Evolutionary conservation across 306 rosid genomes (phyloP).

Genomic region (Echinosophora koreensis): DNA sequence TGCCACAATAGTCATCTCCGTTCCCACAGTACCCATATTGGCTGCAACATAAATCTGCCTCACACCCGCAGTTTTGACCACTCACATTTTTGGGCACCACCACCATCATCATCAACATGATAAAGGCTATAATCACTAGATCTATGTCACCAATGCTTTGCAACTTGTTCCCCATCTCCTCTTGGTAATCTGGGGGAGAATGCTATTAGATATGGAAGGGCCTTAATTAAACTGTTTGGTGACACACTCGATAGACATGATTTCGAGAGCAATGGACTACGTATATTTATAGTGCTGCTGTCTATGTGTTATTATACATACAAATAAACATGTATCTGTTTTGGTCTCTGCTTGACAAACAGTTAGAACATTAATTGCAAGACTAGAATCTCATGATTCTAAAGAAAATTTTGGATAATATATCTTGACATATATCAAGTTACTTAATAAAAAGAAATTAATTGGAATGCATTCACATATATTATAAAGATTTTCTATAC

Average conservation of each 20-base stretch:
- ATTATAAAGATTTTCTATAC: too few species aligned
- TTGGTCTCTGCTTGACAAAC: too few species aligned
- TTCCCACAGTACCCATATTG: constrained; percentile 64
- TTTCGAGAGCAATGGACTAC: neutral
- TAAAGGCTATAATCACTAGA: neutral
- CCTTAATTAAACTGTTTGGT: too few species aligned
- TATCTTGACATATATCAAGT: too few species aligned
- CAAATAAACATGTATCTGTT: too few species aligned
- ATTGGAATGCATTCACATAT: too few species aligned
- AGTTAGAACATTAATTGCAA: too few species aligned
- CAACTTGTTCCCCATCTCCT: neutral
- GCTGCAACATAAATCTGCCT: constrained; percentile 61
- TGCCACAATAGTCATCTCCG: constrained; percentile 55
- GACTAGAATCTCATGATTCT: too few species aligned
- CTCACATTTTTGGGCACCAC: neutral
- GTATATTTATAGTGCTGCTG: neutral
- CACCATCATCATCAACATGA: neutral
- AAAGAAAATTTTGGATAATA: too few species aligned
- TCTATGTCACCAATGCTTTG: neutral
- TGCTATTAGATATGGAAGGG: neutral
- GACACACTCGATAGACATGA: neutral
- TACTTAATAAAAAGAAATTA: too few species aligned
- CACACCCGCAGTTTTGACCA: constrained; percentile 62
- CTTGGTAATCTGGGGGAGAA: neutral
- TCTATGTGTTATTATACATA: too few species aligned